A percentile compares a stretch with the other conserved stretches of the same genome.
phyloP scores from a whole-genome alignment of 1,284 basidiomycete species.

The Polyporus tsugae region DNA sequence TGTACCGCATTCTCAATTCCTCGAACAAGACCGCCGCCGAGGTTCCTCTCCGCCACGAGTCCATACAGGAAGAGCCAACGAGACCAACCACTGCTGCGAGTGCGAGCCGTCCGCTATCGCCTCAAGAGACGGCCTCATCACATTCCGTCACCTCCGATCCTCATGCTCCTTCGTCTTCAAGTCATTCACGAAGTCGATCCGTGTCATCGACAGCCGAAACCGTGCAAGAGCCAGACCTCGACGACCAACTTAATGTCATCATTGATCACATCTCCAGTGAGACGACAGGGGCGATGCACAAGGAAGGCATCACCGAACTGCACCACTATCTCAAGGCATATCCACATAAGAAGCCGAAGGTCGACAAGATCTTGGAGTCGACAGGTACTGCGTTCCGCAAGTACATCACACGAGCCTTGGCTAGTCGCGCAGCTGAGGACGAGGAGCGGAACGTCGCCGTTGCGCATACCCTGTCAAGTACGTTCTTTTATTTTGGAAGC shows the following conservation, averaged over 20 bases:
- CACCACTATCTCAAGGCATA: conserved; percentile 94
- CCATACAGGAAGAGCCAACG: conserved; percentile 44
- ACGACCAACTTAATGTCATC: conserved; percentile 82
- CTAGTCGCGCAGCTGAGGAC: conserved; percentile 86
- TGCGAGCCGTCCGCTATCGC: conserved; percentile 70
- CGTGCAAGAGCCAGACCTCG: conserved; percentile 80
- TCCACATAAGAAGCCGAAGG: conserved; percentile 86
- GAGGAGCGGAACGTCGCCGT: conserved; percentile 81
- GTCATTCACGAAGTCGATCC: conserved; percentile 72
- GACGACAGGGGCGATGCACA: conserved; percentile 83
- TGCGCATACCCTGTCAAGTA: conserved; percentile 80
- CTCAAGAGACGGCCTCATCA: conserved; percentile 59
- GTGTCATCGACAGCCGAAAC: conserved; percentile 64
- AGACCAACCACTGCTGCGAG: conserved; percentile 61
- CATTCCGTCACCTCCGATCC: conserved; percentile 59
- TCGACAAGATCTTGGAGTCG: conserved; percentile 86
- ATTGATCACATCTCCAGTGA: conserved; percentile 92
- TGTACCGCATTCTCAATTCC: conserved; percentile 86
- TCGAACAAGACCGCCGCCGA: conserved; percentile 55
- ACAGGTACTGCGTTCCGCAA: conserved; percentile 86
- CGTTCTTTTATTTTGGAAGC: conserved; percentile 39
- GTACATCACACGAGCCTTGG: conserved; percentile 84
- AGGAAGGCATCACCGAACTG: conserved; percentile 94
- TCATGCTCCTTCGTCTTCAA: conserved; percentile 61
- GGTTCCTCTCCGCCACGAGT: conserved; percentile 47